Base-by-base conservation (phyloP, 2,329 filamentous ascomycete genomes). In the Aspergillus hiratsukae region DNA sequence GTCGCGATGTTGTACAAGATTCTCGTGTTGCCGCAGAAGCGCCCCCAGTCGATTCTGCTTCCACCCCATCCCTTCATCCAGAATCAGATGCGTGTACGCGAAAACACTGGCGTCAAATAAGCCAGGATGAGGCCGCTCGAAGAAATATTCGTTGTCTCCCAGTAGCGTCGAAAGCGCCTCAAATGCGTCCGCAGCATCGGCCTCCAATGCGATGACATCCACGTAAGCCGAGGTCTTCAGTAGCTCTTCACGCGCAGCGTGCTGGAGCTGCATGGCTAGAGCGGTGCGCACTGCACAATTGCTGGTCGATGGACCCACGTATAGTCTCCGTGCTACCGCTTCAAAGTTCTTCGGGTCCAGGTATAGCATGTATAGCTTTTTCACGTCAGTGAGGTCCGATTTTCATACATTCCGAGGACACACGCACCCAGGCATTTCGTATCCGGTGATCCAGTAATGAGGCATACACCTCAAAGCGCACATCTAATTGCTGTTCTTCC, bases 71-170 rank as follows among this genome's bases (percentile, higher is more conserved):
- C 66, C 67, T 35, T 85, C 80, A 58, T 89, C 85, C 52, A 96
- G 75, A 52, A 97, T 78, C 51, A 96, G 77, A 72, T 95, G 85
- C 0, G 90, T 92, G 73, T 97, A 99, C 3, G 91, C 87, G 75
- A 97, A 97, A 2, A 97, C 84, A 53, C 85, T 86, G 6, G 93
- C 92, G 74, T 99, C 94, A 64, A 97, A 93, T 25, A 93, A 69
- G 0, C 86, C 85, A 0, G 93, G 90, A 17, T 73, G 69, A 29
- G 72, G 51, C 56, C 71, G 69, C 4, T 77, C 80, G 66, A 87
- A 88, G 70, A 88, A 89, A 78, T 85, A 87, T 19, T 75, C 66
- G 40, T 84, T 72, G 0, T 81, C 72, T 1, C 80, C 84, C 9
- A 90, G 75, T 8, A 88, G 66, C 21, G 73, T 77, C 2, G 84